Evolutionary conservation across 495 filamentous ascomycete genomes (phyloP).

Genomic region (Hamigera avellanea): DNA sequence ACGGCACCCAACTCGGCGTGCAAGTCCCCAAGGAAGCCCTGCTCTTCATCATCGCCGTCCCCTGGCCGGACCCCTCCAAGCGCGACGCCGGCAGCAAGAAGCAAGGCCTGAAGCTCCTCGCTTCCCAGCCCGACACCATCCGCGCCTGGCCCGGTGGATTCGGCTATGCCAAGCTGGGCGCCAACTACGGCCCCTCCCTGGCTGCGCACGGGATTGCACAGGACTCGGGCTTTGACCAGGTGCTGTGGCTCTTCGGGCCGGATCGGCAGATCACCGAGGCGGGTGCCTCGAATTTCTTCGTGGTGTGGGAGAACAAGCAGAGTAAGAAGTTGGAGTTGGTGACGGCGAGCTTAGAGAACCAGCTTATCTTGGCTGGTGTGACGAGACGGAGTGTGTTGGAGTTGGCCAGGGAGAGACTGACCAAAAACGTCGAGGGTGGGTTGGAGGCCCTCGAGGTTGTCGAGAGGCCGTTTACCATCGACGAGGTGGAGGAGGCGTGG

Average conservation of each 20-base stretch:
- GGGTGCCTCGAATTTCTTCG: conserved; percentile 87
- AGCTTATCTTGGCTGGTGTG: conserved; percentile 76
- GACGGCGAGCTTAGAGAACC: conserved; percentile 70
- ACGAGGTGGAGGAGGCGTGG: conserved; percentile 60
- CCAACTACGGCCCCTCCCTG: conserved; percentile 80
- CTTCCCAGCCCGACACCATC: conserved; percentile 62
- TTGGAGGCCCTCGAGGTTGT: conserved; percentile 57
- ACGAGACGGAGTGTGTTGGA: conserved; percentile 69
- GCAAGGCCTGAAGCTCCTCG: conserved; percentile 62
- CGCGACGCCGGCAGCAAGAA: background rate
- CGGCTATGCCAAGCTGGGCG: conserved; percentile 81
- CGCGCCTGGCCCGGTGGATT: conserved; percentile 91
- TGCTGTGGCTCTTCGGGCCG: conserved; percentile 80
- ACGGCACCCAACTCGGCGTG: conserved; percentile 66
- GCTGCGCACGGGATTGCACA: conserved; percentile 64
- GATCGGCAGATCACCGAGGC: conserved; percentile 76
- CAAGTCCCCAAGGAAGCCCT: conserved; percentile 72
- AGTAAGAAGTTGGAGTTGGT: conserved; percentile 58
- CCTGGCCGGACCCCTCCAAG: conserved; percentile 51
- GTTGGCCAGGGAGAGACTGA: conserved; percentile 52
- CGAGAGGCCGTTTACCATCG: conserved; percentile 70
- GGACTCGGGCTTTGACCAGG: conserved; percentile 65
- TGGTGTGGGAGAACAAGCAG: conserved; percentile 62
- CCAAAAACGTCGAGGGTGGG: conserved; percentile 16
- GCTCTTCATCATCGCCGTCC: conserved; percentile 67